Evolutionary conservation across 768 basidiomycete genomes (phyloP).

Genomic region (Lyophyllum atratum): DNA sequence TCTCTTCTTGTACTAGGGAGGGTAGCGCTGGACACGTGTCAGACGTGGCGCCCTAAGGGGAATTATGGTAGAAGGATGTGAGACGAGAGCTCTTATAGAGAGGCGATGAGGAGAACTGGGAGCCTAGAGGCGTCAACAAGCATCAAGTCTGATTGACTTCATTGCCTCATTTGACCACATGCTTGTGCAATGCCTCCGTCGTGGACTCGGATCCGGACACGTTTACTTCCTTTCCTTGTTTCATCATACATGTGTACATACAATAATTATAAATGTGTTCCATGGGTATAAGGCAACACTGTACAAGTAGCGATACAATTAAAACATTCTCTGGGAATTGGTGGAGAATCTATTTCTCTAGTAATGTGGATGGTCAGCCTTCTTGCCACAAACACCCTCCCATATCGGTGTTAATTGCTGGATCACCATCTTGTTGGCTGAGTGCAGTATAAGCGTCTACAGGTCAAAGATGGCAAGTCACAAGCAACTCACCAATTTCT

Average conservation of each 20-base stretch:
- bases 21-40: background rate
- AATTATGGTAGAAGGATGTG: background rate
- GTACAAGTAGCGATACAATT: background rate
- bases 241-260: background rate
- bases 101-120: too few relatives aligned
- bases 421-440: slow-evolving; percentile 55
- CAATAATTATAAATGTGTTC: background rate
- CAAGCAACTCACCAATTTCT: slow-evolving; percentile 57
- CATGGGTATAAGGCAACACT: background rate
- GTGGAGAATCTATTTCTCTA: background rate
- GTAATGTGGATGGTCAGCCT: background rate
- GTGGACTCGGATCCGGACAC: background rate
- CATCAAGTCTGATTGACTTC: too few relatives aligned
- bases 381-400: slow-evolving; percentile 36
- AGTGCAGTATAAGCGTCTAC: background rate
- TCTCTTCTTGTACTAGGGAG: slow-evolving; percentile 4
- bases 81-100: background rate
- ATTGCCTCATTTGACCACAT: too few relatives aligned
- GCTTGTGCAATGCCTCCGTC: background rate
- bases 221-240: background rate
- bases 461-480: slow-evolving; percentile 5
- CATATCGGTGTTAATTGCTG: slow-evolving; percentile 75
- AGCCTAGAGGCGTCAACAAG: background rate
- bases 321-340: background rate
- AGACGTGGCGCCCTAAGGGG: background rate